phyloP scores from a whole-genome alignment of 805 yeast species.

The Danielozyma ontarioensis region DNA sequence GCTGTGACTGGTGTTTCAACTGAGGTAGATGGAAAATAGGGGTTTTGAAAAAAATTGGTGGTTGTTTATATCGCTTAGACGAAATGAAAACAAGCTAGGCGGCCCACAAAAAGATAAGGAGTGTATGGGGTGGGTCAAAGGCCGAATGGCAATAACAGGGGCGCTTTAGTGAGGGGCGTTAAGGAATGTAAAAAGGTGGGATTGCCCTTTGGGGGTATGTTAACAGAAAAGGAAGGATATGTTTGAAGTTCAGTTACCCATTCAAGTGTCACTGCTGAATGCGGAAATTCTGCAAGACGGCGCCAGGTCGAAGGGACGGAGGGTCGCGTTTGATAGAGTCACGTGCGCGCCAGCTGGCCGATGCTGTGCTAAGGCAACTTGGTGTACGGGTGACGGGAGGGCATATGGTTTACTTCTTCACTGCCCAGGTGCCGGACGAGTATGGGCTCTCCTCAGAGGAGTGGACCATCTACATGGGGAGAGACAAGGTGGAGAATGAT shows the following conservation, averaged over 20 bases:
- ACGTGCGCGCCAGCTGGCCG: background rate
- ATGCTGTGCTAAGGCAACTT: too few relatives aligned
- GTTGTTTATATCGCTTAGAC: background rate
- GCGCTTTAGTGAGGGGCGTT: too few relatives aligned
- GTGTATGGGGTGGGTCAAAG: background rate
- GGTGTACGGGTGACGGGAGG: too few relatives aligned
- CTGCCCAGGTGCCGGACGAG: slow-evolving; percentile 6
- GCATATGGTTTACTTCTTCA: slow-evolving; percentile 15
- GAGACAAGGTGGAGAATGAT: slow-evolving; percentile 63
- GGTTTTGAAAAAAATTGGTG: background rate
- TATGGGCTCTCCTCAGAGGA: slow-evolving; percentile 9
- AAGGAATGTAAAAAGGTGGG: too few relatives aligned
- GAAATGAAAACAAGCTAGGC: background rate
- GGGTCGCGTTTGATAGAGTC: too few relatives aligned
- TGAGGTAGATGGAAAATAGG: background rate
- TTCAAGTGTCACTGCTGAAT: background rate
- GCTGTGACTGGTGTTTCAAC: background rate
- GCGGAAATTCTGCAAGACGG: background rate
- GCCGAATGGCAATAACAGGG: background rate
- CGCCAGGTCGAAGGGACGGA: too few relatives aligned
- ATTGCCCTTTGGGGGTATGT: too few relatives aligned
- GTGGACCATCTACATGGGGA: slow-evolving; percentile 57
- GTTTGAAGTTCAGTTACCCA: too few relatives aligned
- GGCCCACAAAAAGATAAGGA: background rate
- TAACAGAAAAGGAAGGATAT: too few relatives aligned